These are phyloP conservation scores for Chaetomium strumarium DNA, from an alignment of 2,329 filamentous ascomycete genomes.

Conservation along the genomic window DNA sequence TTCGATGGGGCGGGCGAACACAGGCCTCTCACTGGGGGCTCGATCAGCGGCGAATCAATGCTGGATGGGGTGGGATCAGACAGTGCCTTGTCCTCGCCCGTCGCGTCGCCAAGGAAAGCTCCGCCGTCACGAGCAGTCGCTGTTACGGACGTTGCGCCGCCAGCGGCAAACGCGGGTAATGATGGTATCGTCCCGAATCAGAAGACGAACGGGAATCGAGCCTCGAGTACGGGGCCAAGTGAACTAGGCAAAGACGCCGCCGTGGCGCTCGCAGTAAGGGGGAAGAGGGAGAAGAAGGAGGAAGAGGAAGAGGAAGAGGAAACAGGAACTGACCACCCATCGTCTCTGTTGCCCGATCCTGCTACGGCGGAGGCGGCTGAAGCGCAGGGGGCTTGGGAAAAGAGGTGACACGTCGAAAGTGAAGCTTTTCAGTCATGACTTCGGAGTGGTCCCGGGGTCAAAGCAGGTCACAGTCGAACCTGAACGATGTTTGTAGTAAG, in stretches of 20 bases:
- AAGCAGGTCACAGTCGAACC: no score
- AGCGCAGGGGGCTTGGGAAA: slow-evolving; percentile 11
- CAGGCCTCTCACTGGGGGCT: slow-evolving; percentile 13
- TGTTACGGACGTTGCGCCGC: not conserved
- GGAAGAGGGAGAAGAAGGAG: not conserved
- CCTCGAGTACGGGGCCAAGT: not conserved
- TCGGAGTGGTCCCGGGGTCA: no score
- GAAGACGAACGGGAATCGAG: not conserved
- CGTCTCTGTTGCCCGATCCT: not conserved
- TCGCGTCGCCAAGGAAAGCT: not conserved
- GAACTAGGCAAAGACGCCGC: not conserved
- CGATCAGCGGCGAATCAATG: slow-evolving; percentile 22
- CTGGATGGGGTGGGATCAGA: slow-evolving; percentile 14
- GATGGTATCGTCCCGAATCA: not conserved
- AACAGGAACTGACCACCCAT: not conserved
- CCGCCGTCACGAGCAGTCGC: not conserved
- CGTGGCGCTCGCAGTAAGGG: not conserved
- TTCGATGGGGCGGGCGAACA: slow-evolving; percentile 15
- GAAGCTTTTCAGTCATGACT: no score
- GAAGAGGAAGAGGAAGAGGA: not conserved
- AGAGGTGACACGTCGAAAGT: not conserved
- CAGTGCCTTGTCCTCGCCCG: slow-evolving; percentile 11
- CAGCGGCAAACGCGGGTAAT: not conserved
- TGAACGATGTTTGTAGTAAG: no score
- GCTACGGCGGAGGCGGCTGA: slow-evolving; percentile 11